A percentile compares a stretch with the other conserved stretches of the same genome.
Evolutionary conservation across 2,329 filamentous ascomycete species (phyloP).

Genomic region (Aspergillus sp.): DNA sequence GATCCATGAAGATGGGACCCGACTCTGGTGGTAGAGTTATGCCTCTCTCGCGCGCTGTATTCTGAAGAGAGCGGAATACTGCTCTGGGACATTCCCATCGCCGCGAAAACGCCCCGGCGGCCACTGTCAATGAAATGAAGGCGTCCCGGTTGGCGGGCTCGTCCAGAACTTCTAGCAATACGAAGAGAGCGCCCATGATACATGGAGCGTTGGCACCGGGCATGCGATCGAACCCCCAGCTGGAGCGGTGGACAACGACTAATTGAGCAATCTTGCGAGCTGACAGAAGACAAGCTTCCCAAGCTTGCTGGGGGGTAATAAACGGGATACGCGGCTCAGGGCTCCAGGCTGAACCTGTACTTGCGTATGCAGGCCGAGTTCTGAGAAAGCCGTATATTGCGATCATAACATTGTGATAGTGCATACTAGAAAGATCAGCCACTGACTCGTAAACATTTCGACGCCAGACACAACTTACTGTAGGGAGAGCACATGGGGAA

Average conservation of each 20-base stretch:
- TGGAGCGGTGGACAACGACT: conserved; percentile 30
- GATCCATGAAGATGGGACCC: conserved; percentile 27
- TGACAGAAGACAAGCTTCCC: conserved; percentile 29
- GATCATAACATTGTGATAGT: conserved; percentile 44
- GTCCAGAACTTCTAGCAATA: conserved; percentile 30
- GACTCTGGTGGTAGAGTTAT: conserved; percentile 29
- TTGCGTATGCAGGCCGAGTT: neutral
- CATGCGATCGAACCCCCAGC: conserved; percentile 39
- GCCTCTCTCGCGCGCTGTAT: conserved; percentile 25
- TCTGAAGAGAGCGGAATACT: conserved; percentile 22
- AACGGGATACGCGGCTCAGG: conserved; percentile 10
- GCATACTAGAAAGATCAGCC: conserved; percentile 34
- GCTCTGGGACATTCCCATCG: conserved; percentile 25
- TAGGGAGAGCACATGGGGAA: conserved; percentile 29
- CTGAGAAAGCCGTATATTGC: conserved; percentile 34
- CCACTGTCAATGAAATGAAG: conserved; percentile 31
- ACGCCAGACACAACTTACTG: conserved; percentile 23
- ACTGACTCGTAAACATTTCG: accelerated
- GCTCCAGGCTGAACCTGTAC: neutral
- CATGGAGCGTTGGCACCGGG: conserved; percentile 37
- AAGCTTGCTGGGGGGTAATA: conserved; percentile 17
- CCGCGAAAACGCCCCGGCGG: conserved; percentile 29
- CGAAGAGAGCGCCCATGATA: conserved; percentile 34
- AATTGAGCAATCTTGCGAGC: conserved; percentile 33
- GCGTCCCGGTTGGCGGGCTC: conserved; percentile 27